Evolutionary conservation across 2,329 filamentous ascomycete species (phyloP).

Genomic region (Remersonia thermophila): DNA sequence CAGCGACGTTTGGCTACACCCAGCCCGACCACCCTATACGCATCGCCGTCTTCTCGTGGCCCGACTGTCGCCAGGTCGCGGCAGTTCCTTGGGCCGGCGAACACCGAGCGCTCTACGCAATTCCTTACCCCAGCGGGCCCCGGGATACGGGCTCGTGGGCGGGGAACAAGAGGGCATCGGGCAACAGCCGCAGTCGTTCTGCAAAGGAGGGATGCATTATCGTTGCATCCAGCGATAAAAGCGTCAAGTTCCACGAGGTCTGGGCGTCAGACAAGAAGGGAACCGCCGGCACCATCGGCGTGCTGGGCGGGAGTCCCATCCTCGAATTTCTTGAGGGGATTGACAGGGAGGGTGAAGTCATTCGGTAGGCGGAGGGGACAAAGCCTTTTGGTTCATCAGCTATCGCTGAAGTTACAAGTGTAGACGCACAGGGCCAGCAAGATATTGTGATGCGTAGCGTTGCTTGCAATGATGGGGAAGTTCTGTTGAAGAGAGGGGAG

Average conservation of each 20-base stretch:
- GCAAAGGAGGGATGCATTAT: slow-evolving; percentile 72
- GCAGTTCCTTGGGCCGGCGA: slow-evolving; percentile 75
- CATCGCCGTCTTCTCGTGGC: slow-evolving; percentile 91
- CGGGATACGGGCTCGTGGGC: neutral
- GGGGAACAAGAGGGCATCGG: slow-evolving; percentile 10
- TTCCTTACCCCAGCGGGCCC: slow-evolving; percentile 57
- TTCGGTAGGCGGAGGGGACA: slow-evolving; percentile 45
- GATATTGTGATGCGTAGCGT: slow-evolving; percentile 3
- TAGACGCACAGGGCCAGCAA: neutral
- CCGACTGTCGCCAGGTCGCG: slow-evolving; percentile 73
- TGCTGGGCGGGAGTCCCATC: slow-evolving; percentile 74
- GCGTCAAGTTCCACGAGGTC: slow-evolving; percentile 89
- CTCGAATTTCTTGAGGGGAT: slow-evolving; percentile 72
- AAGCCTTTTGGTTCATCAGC: too few relatives aligned
- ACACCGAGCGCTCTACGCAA: slow-evolving; percentile 73
- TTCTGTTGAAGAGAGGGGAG: neutral
- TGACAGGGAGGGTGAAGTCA: slow-evolving; percentile 59
- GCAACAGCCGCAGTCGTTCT: slow-evolving; percentile 36
- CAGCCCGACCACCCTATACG: slow-evolving; percentile 81
- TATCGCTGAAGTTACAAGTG: neutral
- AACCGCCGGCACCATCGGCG: slow-evolving; percentile 39
- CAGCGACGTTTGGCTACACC: slow-evolving; percentile 85
- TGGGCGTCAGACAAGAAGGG: slow-evolving; percentile 57
- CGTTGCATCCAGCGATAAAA: slow-evolving; percentile 82
- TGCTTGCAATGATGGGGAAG: slow-evolving; percentile 1